Evolutionary conservation across 164 flowering plant species (phyloP).

Genomic region (Vitis amurensis): DNA sequence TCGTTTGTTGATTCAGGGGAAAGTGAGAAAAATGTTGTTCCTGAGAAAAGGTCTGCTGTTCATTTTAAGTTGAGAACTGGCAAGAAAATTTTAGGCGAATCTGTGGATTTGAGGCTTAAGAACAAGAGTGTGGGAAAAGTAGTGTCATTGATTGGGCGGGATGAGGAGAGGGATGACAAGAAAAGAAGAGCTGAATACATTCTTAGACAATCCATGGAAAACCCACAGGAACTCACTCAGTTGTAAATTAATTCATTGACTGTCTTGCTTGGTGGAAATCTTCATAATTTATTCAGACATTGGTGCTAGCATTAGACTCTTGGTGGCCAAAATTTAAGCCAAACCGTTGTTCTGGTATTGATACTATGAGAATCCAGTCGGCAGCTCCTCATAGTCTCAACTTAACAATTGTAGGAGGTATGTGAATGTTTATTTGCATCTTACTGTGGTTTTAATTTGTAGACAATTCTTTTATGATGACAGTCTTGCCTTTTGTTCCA

Average conservation of each 20-base stretch:
- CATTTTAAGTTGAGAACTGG: slow-evolving; percentile 53
- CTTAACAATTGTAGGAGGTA: slow-evolving; percentile 19
- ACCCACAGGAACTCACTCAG: slow-evolving; percentile 77
- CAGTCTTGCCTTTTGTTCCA: neutral
- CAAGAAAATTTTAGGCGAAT: slow-evolving; percentile 53
- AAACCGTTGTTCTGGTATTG: slow-evolving; percentile 15
- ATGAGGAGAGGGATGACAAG: slow-evolving; percentile 83
- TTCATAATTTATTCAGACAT: slow-evolving; percentile 19
- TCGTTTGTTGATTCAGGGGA: slow-evolving; percentile 44
- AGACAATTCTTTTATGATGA: neutral
- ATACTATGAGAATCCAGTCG: slow-evolving; percentile 10
- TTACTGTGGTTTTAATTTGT: neutral
- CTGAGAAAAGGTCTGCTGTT: slow-evolving; percentile 56
- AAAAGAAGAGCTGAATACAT: slow-evolving; percentile 92
- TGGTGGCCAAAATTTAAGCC: slow-evolving; percentile 6
- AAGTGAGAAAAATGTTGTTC: slow-evolving; percentile 36
- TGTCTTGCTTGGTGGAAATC: slow-evolving; percentile 15
- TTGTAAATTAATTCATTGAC: slow-evolving; percentile 52
- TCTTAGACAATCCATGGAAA: slow-evolving; percentile 76
- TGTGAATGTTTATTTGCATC: neutral
- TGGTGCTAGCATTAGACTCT: slow-evolving; percentile 20
- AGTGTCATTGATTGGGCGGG: slow-evolving; percentile 40
- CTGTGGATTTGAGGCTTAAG: slow-evolving; percentile 49
- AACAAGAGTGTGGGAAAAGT: slow-evolving; percentile 32
- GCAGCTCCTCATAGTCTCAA: slow-evolving; percentile 14